Base-by-base conservation (phyloP, 768 basidiomycete genomes). In the Boletus coccyginus region DNA sequence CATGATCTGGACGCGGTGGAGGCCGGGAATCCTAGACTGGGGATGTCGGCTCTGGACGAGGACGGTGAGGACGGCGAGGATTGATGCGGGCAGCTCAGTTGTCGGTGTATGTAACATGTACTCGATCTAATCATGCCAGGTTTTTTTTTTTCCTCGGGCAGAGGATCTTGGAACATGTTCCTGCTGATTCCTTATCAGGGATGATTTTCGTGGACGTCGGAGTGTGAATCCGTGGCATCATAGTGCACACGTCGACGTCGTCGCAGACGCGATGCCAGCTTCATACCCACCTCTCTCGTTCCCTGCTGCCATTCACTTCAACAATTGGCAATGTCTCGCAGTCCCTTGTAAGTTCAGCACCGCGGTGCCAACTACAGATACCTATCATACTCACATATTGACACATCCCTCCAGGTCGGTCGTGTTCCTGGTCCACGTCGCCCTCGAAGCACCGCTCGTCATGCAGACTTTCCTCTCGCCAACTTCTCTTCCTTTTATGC, bases 361-460 rank as follows among this genome's bases (percentile, higher is more conserved):
- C 27, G 27, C 27, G 27, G 27, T 27, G 27, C 27, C 27, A 27
- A 27, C 27, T 27, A 27, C 27, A 27, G 27, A 27, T 27, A 27
- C 27, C 0, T 27, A 3, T 27, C 27, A 27, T 27, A 27, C 27
- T 27, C 27, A 27, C 6, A 27, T 6, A 27, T 6, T 27, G 27
- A 27, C 27, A 27, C 27, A 27, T 27, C 32, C 1, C 53, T 32
- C 14, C 47, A 88, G 87, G 12, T 82, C 90, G 5, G 71, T 74
- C 19, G 78, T 92, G 2, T 94, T 93, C 72, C 75, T 94, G 39
- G 72, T 93, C 31, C 92, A 94, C 64, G 81, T 91, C 62, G 88
- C 86, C 7, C 75, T 92, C 53, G 92, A 94, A 68, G 78, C 83
- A 7, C 92, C 92, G 0, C 67, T 94, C 21, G 90, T 85, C 4